Evolutionary conservation across 805 yeast species (phyloP).

Genomic region (Pichia phayaonensis): DNA sequence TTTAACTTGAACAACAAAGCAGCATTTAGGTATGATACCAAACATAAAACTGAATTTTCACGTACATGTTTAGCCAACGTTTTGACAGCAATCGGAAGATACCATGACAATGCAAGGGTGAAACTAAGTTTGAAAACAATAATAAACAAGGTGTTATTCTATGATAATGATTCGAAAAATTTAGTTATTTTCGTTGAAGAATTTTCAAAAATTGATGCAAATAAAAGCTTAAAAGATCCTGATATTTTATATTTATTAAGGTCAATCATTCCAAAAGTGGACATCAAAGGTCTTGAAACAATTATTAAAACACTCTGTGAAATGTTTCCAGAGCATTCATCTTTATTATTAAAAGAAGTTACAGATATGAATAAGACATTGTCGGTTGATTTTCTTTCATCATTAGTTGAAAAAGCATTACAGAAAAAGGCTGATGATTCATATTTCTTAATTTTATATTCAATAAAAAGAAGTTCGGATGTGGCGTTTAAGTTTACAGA

Average conservation of each 20-base stretch:
- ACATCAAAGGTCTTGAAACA: constrained; percentile 38
- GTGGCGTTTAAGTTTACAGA: constrained; percentile 42
- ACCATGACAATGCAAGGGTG: background rate
- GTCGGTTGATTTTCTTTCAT: constrained; percentile 42
- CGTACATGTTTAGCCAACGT: constrained; percentile 19
- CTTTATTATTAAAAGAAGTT: constrained; percentile 39
- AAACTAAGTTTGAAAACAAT: constrained; percentile 12
- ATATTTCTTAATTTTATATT: constrained; percentile 40
- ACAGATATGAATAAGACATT: constrained; percentile 44
- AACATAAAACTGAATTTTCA: constrained; percentile 21
- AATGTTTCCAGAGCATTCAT: constrained; percentile 33
- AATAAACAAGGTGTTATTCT: constrained; percentile 22
- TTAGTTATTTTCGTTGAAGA: constrained; percentile 27
- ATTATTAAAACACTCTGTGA: constrained; percentile 37
- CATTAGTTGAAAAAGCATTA: constrained; percentile 31
- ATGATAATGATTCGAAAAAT: constrained; percentile 17
- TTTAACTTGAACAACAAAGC: constrained; percentile 21
- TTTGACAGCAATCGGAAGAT: constrained; percentile 7
- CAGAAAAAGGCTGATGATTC: constrained; percentile 11
- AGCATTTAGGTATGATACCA: constrained; percentile 20
- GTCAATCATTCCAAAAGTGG: constrained; percentile 26
- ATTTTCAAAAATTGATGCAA: constrained; percentile 22
- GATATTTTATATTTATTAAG: constrained; percentile 26
- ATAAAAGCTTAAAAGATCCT: constrained; percentile 10
- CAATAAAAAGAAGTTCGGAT: constrained; percentile 50